These are phyloP conservation scores for Quercus lobata DNA, from an alignment of 331 rosid species.

Conservation along the genomic window DNA sequence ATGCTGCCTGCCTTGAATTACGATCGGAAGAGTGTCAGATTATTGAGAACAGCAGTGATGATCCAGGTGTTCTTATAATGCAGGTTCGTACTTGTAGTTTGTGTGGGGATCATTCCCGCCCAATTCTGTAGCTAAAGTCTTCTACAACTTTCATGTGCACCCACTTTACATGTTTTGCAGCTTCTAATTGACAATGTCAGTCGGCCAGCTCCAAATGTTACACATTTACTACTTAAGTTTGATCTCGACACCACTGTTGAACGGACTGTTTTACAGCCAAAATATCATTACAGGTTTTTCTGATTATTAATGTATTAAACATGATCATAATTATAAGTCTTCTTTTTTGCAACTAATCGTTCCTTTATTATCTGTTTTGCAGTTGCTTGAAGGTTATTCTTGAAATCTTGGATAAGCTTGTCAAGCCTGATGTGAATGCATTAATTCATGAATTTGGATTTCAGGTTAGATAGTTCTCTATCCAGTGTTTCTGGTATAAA, in stretches of 20 bases:
- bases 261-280: slow-evolving; percentile 79
- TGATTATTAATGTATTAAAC: slow-evolving; percentile 2
- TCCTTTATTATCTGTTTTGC: slow-evolving; percentile 28
- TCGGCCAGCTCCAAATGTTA: slow-evolving; percentile 89
- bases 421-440: slow-evolving; percentile 76
- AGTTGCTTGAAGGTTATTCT: slow-evolving; percentile 97
- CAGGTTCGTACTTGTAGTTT: slow-evolving; percentile 47
- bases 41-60: slow-evolving; percentile 64
- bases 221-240: slow-evolving; percentile 85
- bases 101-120: not conserved
- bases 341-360: slow-evolving; percentile 12
- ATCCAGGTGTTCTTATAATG: slow-evolving; percentile 93
- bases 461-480: slow-evolving; percentile 60
- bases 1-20: slow-evolving; percentile 96
- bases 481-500: slow-evolving; percentile 7
- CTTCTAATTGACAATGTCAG: slow-evolving; percentile 88
- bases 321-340: not conserved
- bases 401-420: slow-evolving; percentile 84
- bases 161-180: slow-evolving; percentile 40
- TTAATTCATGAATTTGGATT: slow-evolving; percentile 89
- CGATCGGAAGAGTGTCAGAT: slow-evolving; percentile 72
- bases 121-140: not conserved
- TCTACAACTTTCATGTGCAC: not conserved
- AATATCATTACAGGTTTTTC: slow-evolving; percentile 86
- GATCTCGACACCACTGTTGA: slow-evolving; percentile 80